A percentile compares a stretch with the other conserved stretches of the same genome.
phyloP scores from a whole-genome alignment of 441 rosid genomes.

The Populus hybrid region DNA sequence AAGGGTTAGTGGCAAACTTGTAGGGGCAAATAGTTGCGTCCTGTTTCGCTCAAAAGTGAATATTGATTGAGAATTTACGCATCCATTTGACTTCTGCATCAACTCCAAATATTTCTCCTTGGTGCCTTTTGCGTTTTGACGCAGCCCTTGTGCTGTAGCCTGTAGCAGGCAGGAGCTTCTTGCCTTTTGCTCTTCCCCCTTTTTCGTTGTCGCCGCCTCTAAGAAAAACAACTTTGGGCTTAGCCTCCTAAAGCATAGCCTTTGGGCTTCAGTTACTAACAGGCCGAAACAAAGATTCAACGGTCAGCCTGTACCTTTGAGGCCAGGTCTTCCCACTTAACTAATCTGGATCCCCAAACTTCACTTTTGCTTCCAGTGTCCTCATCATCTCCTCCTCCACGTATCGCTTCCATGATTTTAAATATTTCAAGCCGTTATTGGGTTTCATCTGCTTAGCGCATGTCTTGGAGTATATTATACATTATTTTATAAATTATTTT shows the following conservation, averaged over 20 bases:
- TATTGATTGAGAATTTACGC: background rate
- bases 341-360: too few species aligned
- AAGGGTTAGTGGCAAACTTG: slow-evolving; percentile 17
- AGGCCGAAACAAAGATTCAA: too few species aligned
- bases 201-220: background rate
- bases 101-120: background rate
- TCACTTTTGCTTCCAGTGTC: too few species aligned
- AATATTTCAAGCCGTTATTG: too few species aligned
- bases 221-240: background rate
- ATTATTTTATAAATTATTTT: too few species aligned
- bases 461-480: too few species aligned
- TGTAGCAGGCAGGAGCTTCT: background rate
- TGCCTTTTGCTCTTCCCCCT: too few species aligned
- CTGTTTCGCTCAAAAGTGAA: background rate
- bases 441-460: too few species aligned
- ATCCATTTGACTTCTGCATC: background rate
- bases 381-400: too few species aligned
- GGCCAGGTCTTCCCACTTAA: too few species aligned
- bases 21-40: background rate
- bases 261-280: background rate
- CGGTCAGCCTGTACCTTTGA: too few species aligned
- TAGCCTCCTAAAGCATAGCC: background rate
- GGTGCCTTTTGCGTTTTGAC: background rate
- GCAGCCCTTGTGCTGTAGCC: background rate
- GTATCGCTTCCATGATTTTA: too few species aligned